Conservation (phyloP, 2,329 filamentous ascomycete species). For the Rasamsonia emersonii region DNA sequence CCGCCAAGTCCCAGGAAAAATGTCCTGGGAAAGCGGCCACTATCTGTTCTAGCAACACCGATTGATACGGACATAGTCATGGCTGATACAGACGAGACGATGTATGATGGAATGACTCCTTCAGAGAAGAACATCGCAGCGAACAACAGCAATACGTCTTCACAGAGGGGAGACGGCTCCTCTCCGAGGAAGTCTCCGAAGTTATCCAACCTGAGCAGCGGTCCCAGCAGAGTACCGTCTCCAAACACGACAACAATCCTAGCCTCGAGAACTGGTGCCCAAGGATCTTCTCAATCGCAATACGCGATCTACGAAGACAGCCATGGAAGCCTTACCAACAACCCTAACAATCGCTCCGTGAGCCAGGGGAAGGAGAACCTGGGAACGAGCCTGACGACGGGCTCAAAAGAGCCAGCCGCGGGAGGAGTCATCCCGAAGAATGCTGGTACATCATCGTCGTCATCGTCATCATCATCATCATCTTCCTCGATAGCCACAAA, state of each 20-base stretch:
- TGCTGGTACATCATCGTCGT: constrained; percentile 1
- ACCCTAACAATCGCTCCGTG: too few species aligned
- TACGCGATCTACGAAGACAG: constrained; percentile 24
- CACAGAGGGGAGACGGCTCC: constrained; percentile 14
- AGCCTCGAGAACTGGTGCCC: not conserved
- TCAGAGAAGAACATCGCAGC: constrained; percentile 36
- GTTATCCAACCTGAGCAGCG: constrained; percentile 4
- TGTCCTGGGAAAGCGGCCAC: constrained; percentile 33
- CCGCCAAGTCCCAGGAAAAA: constrained; percentile 30
- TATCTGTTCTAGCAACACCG: constrained; percentile 32
- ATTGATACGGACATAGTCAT: constrained; percentile 25
- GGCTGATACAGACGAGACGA: constrained; percentile 20
- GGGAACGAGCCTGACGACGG: too few species aligned
- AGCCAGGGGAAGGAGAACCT: too few species aligned
- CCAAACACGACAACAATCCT: not conserved
- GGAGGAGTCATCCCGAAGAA: too few species aligned
- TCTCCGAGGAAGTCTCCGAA: constrained; percentile 29
- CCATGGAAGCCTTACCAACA: constrained; percentile 3
- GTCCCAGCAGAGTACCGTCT: too few species aligned
- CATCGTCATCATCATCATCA: constrained; percentile 1
- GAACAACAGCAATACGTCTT: constrained; percentile 19
- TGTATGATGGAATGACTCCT: constrained; percentile 20
- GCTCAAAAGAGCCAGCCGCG: too few species aligned
- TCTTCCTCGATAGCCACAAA: constrained; percentile 4
- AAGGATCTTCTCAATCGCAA: too few species aligned